Evolutionary conservation across 805 yeast species (phyloP), one percentile per base, ranked within the genome.

Genomic region (Myxozyma udenii): DNA sequence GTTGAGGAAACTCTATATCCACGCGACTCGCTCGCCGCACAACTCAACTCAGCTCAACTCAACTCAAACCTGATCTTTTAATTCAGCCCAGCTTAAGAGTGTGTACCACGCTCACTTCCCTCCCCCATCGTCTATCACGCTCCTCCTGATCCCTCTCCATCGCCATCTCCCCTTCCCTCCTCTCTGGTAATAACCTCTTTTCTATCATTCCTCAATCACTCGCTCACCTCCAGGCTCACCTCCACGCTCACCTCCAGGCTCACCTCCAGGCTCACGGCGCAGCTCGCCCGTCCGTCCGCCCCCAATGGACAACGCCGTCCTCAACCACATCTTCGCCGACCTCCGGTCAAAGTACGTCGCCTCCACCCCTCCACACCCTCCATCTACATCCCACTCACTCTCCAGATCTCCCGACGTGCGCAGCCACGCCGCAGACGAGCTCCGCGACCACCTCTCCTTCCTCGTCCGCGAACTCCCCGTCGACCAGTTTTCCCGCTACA

Each of bases 401-500:
- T 30, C 3, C 24, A 53, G 57, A 22, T 44, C 51, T 21, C 33
- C 51, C 28, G 62, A 57, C 16, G 53, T 52, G 21, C 58, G 66
- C 26, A 57, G 64, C 21, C 67, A 66, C 19, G 87, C 89, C 4
- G 91, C 95, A 0, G 71, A 73, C 19, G 93, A 87, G 60, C 74
- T 91, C 47, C 74, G 85, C 42, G 79, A 77, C 30, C 84, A 87
- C 58, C 74, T 91, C 48, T 78, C 81, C 4, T 75, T 86, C 0
- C 77, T 86, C 11, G 85, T 93, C 1, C 78, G 95, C 44, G 97
- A 90, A 62, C 75, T 84, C 19, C 81, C 93, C 0, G 75, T 86
- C 1, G 96, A 89, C 65, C 91, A 85, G 62, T 80, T 87, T 61
- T 80, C 86, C 56, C 71, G 89, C 33, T 87, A 85, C 68, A 87